Evolutionary conservation across 129 eudicot species (phyloP).

Genomic region (Flaveria linearis): DNA sequence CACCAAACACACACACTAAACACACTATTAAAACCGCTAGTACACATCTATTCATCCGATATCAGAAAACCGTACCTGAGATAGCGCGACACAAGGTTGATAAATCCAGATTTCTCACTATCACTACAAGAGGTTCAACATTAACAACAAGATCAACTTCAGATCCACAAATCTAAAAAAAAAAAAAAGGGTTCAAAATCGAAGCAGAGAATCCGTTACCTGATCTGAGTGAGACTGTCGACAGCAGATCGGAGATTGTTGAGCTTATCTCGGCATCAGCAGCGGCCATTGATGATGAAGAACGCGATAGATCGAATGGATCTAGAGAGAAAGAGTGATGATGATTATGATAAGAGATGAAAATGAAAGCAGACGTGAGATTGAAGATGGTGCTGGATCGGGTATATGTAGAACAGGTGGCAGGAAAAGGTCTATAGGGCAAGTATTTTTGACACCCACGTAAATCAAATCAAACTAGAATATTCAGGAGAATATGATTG

Average conservation of each 20-base stretch:
- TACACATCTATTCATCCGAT: neutral
- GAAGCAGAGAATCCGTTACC: conserved; percentile 34
- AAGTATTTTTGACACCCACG: conserved; percentile 32
- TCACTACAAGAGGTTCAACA: conserved; percentile 58
- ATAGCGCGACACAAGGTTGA: conserved; percentile 91
- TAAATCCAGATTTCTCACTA: conserved; percentile 96
- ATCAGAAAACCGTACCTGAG: conserved; percentile 55
- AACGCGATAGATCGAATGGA: conserved; percentile 11
- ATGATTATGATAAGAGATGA: neutral
- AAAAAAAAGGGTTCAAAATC: neutral
- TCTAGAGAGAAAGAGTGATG: conserved; percentile 23
- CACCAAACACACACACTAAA: conserved; percentile 9
- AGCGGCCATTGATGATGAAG: conserved; percentile 47
- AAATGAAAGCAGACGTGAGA: conserved; percentile 11
- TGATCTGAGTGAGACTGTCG: conserved; percentile 71
- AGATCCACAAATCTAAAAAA: conserved; percentile 26
- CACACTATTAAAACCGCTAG: neutral
- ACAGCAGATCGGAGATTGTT: conserved; percentile 71
- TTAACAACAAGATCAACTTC: conserved; percentile 24
- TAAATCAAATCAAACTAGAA: conserved; percentile 35
- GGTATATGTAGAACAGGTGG: conserved; percentile 29
- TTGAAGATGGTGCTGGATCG: conserved; percentile 24
- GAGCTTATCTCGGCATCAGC: conserved; percentile 74
- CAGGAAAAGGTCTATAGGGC: conserved; percentile 10
- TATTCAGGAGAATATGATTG: conserved; percentile 57